phyloP scores from a whole-genome alignment of 345 rosid genomes.

The Eucalyptus urophylla region DNA sequence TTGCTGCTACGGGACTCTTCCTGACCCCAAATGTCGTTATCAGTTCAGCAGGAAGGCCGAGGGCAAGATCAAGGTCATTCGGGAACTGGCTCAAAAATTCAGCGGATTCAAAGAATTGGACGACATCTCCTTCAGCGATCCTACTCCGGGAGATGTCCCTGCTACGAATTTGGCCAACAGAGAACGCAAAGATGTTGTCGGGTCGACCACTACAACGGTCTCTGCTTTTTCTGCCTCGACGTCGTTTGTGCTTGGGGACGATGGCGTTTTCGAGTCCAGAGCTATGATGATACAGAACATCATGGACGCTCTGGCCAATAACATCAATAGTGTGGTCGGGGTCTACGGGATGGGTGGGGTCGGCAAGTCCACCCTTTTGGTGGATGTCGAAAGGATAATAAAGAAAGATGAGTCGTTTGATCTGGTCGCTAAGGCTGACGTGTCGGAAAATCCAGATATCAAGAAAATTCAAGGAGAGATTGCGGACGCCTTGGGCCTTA shows the following conservation, averaged over 20 bases:
- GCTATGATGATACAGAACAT: rapidly evolving
- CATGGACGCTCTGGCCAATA: too few relatives aligned
- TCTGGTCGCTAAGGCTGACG: too few relatives aligned
- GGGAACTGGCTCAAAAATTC: rapidly evolving
- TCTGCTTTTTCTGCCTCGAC: rapidly evolving
- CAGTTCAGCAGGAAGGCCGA: background rate
- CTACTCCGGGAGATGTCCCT: background rate
- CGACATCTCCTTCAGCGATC: background rate
- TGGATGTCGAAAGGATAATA: too few relatives aligned
- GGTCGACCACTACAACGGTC: background rate
- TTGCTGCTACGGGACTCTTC: background rate
- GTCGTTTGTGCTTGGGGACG: rapidly evolving
- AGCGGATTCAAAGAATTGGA: background rate
- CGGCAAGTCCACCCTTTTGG: too few relatives aligned
- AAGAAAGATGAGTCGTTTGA: too few relatives aligned
- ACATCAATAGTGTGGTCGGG: too few relatives aligned
- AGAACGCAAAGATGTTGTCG: background rate
- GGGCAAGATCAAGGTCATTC: background rate
- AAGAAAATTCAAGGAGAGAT: too few relatives aligned
- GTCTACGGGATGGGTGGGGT: too few relatives aligned
- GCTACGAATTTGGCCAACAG: rapidly evolving
- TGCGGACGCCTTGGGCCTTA: too few relatives aligned
- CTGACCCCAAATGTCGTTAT: background rate
- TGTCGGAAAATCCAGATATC: too few relatives aligned
- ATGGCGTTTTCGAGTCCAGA: too few relatives aligned